phyloP scores from a whole-genome alignment of 371 early-diverging fungal genomes.

The Dentiscutata heterogama region DNA sequence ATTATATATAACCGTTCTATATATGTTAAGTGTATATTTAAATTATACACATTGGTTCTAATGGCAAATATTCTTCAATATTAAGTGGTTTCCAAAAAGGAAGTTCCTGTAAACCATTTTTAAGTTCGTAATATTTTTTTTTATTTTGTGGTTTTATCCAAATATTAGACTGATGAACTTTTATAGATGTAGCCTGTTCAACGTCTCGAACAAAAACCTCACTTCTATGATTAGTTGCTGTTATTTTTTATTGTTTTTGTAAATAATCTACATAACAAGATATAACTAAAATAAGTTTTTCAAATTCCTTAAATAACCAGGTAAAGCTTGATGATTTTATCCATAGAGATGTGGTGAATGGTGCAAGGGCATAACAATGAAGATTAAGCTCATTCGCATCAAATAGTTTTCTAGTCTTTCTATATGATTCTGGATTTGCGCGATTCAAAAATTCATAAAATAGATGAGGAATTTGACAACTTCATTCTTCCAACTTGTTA shows the following conservation, averaged over 20 bases:
- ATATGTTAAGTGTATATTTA: no score
- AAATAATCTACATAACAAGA: not conserved
- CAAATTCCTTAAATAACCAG: not conserved
- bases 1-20: no score
- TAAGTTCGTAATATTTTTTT: not conserved
- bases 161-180: conserved; percentile 2
- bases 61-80: no score
- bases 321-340: not conserved
- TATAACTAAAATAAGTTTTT: not conserved
- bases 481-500: no score
- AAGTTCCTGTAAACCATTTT: not conserved
- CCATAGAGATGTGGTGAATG: not conserved
- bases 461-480: no score
- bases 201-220: not conserved
- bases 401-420: no score
- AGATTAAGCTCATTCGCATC: no score
- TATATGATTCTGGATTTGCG: no score
- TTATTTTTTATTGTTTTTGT: not conserved
- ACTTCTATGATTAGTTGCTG: not conserved
- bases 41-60: no score
- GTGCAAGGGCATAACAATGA: not conserved
- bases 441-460: no score
- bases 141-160: not conserved
- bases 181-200: not conserved
- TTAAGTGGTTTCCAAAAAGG: no score